Conservation (phyloP, 2,329 filamentous ascomycete species). For the Fusarium austroafricanum region DNA sequence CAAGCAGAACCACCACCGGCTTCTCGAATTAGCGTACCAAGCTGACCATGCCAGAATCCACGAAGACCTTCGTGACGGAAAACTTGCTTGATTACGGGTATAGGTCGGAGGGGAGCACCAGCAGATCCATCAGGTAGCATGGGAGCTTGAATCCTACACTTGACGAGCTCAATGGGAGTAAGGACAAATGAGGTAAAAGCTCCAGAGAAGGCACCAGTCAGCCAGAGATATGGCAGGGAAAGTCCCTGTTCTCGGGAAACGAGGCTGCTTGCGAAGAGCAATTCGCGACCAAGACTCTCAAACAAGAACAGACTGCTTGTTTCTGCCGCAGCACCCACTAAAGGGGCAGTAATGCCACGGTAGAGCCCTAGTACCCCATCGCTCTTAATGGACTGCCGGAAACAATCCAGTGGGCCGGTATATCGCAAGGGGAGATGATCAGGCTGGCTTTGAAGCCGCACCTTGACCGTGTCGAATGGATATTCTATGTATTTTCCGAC, state of each 20-base stretch:
- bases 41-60: conserved; percentile 95
- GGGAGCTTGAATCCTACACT: conserved; percentile 96
- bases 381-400: conserved; percentile 82
- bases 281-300: conserved; percentile 78
- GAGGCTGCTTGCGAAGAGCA: conserved; percentile 66
- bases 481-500: conserved; percentile 98
- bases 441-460: conserved; percentile 95
- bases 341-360: conserved; percentile 89
- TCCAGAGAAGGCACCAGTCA: conserved; percentile 87
- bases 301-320: conserved; percentile 94
- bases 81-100: conserved; percentile 80
- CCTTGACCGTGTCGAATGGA: conserved; percentile 98
- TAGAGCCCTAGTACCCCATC: conserved; percentile 89
- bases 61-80: conserved; percentile 83
- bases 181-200: conserved; percentile 90
- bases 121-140: conserved; percentile 55
- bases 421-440: conserved; percentile 85
- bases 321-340: conserved; percentile 91
- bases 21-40: conserved; percentile 93
- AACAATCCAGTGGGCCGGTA: conserved; percentile 90
- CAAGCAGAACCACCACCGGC: conserved; percentile 93
- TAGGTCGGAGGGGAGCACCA: conserved; percentile 67
- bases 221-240: conserved; percentile 78
- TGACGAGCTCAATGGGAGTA: conserved; percentile 95
- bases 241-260: conserved; percentile 68